Percentiles rank a stretch among this genome's conserved stretches.
Evolutionary conservation across 495 filamentous ascomycete species (phyloP).

Genomic region (Penicillium diatomitis): DNA sequence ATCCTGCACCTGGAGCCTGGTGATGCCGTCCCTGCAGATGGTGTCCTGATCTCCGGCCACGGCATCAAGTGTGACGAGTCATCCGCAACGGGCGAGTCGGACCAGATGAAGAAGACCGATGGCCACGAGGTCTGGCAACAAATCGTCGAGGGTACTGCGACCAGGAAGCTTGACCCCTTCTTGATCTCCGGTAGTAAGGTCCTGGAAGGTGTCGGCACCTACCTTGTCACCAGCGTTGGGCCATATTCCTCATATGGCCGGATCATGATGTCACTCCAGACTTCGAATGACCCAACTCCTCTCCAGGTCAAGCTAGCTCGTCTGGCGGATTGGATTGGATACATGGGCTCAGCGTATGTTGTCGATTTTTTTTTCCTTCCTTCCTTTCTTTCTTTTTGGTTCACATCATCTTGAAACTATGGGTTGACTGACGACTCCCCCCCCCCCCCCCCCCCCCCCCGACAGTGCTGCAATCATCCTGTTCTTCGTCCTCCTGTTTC

Average conservation of each 20-base stretch:
- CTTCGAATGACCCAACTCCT: constrained; percentile 53
- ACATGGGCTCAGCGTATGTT: constrained; percentile 36
- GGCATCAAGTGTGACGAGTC: constrained; percentile 62
- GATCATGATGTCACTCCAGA: constrained; percentile 53
- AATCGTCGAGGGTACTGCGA: constrained; percentile 44
- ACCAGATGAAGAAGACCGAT: constrained; percentile 54
- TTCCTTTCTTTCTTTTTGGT: too few relatives aligned
- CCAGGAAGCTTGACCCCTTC: constrained; percentile 54
- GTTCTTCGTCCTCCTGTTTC: constrained; percentile 54
- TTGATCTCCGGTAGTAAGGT: constrained; percentile 58
- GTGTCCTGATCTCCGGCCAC: constrained; percentile 52
- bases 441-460: too few relatives aligned
- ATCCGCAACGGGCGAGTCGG: constrained; percentile 60
- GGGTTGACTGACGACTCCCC: too few relatives aligned
- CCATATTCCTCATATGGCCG: constrained; percentile 56
- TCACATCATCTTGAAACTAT: too few relatives aligned
- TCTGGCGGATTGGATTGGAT: constrained; percentile 58
- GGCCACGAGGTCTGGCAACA: constrained; percentile 50
- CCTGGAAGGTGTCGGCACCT: constrained; percentile 55
- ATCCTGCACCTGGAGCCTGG: constrained; percentile 66
- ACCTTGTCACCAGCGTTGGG: constrained; percentile 55
- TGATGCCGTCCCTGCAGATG: constrained; percentile 57
- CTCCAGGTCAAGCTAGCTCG: constrained; percentile 54
- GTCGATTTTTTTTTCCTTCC: background rate
- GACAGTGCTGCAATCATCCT: constrained; percentile 49